These are phyloP conservation scores for Balansia obtecta DNA, from an alignment of 2,329 filamentous ascomycete genomes.

Conservation along the genomic window DNA sequence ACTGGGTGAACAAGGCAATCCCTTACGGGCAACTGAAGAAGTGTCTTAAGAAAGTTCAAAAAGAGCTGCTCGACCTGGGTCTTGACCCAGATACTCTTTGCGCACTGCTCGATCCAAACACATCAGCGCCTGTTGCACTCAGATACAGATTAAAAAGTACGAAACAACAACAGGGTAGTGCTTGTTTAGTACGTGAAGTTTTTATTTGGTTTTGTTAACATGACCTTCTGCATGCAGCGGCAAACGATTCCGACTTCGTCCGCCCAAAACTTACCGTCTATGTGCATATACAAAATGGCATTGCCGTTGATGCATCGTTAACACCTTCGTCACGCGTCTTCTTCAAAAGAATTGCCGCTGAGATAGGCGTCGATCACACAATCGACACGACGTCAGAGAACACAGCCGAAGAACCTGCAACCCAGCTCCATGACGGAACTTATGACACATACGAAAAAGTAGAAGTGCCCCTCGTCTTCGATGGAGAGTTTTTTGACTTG, in stretches of 20 bases:
- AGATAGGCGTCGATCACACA: constrained; percentile 16
- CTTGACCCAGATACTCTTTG: constrained; percentile 60
- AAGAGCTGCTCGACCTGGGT: constrained; percentile 58
- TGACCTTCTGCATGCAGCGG: constrained; percentile 14
- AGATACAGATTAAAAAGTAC: constrained; percentile 44
- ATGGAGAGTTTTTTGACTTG: constrained; percentile 67
- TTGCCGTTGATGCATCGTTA: constrained; percentile 55
- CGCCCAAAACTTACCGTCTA: constrained; percentile 59
- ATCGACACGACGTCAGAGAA: not conserved
- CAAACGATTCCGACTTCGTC: constrained; percentile 33
- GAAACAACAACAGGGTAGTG: not conserved
- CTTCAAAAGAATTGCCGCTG: constrained; percentile 46
- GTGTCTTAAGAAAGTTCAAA: constrained; percentile 68
- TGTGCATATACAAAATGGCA: constrained; percentile 52
- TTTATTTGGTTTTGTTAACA: not conserved
- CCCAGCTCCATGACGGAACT: not conserved
- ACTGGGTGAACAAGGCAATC: constrained; percentile 63
- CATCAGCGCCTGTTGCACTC: constrained; percentile 32
- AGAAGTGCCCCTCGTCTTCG: constrained; percentile 67
- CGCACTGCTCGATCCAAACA: constrained; percentile 43
- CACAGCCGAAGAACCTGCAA: not conserved
- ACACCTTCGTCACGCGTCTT: constrained; percentile 52
- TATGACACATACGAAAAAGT: constrained; percentile 27
- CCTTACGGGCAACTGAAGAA: constrained; percentile 81
- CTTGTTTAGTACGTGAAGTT: not conserved